phyloP scores from a whole-genome alignment of 2,329 filamentous ascomycete genomes.

The Phaeophleospora eucalypticola region DNA sequence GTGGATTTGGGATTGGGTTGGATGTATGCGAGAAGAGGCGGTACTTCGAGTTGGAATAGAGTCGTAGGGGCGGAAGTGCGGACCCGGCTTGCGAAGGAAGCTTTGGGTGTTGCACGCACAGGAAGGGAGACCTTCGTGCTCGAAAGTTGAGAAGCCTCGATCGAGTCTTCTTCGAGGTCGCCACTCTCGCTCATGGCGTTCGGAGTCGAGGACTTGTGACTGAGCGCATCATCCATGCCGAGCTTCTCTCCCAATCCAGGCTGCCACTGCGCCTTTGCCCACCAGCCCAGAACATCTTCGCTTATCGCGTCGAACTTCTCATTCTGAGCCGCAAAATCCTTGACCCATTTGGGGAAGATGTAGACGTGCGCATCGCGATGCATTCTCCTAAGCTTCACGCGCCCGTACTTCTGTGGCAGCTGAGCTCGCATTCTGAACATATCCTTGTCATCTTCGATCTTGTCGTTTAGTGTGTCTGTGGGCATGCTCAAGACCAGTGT shows the following conservation, averaged over 20 bases:
- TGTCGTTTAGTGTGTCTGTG: slow-evolving; percentile 82
- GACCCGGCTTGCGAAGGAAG: slow-evolving; percentile 35
- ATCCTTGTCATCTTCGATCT: slow-evolving; percentile 68
- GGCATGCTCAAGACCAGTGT: slow-evolving; percentile 82
- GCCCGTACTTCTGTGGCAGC: slow-evolving; percentile 64
- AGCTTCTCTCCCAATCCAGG: slow-evolving; percentile 74
- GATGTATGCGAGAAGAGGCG: slow-evolving; percentile 76
- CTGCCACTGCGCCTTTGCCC: slow-evolving; percentile 94
- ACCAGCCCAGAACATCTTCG: slow-evolving; percentile 90
- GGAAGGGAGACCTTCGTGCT: slow-evolving; percentile 50
- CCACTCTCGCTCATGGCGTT: slow-evolving; percentile 24
- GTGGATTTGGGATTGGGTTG: slow-evolving; percentile 49
- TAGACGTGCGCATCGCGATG: slow-evolving; percentile 93
- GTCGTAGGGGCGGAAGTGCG: slow-evolving; percentile 8
- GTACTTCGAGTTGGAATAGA: slow-evolving; percentile 48
- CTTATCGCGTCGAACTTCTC: slow-evolving; percentile 81
- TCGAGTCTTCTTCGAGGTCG: slow-evolving; percentile 20
- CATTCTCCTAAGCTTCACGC: slow-evolving; percentile 73
- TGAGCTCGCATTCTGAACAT: slow-evolving; percentile 71
- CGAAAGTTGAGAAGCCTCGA: slow-evolving; percentile 31
- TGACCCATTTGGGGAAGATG: slow-evolving; percentile 85
- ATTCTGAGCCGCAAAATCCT: slow-evolving; percentile 76
- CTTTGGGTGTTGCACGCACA: slow-evolving; percentile 28
- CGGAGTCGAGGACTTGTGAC: slow-evolving; percentile 34
- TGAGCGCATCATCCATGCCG: slow-evolving; percentile 63